Base-by-base conservation (phyloP, 176 grass and related monocot species). In the Calamus simplicifolius region DNA sequence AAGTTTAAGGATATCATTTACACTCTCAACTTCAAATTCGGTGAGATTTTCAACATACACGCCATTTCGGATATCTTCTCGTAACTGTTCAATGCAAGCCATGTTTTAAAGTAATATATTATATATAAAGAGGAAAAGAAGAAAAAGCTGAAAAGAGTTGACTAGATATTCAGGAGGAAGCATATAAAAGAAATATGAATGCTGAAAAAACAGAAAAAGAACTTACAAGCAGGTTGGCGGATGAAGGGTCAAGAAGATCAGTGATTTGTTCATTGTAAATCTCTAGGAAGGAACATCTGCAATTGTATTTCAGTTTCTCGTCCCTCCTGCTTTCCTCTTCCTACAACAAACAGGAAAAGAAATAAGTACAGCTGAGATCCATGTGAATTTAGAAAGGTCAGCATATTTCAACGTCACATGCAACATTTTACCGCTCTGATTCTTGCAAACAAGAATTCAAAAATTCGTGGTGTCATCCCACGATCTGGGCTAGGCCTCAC, bases 191-290 rank as follows among this genome's bases (percentile, higher is more conserved):
- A 62, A 54, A 5, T 13, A 25, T 53, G 35, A 31, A 43, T 43
- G 35, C 74, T 51, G 51, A 72, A 78, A 52, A 31, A 27, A 67
- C 29, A 73, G 51, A 12, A 55, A 25, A 23, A 85, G 61, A 72
- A 17, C 78, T 54, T 67, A 97, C 93, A 57, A 81, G 87, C 25
- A 97, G 81, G 82, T 97, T 97, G 51, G 83, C 78, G 18, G 76
- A 82, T 29, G 81, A 83, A 75, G 87, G 84, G 56, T 97, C 93
- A 55, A 97, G 81, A 78, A 97, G 93, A 77, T 97, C 93, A 48
- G 84, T 97, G 52, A 97, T 97, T 70, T 97, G 93, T 76, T 97
- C 93, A 54, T 97, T 97, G 77, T 97, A 97, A 74, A 97, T 97
- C 76, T 97, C 87, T 14, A 97, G 69, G 59, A 97, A 97, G 43